Evolutionary conservation across 2,329 filamentous ascomycete species (phyloP).

Genomic region (Trichoderma afroharzianum): DNA sequence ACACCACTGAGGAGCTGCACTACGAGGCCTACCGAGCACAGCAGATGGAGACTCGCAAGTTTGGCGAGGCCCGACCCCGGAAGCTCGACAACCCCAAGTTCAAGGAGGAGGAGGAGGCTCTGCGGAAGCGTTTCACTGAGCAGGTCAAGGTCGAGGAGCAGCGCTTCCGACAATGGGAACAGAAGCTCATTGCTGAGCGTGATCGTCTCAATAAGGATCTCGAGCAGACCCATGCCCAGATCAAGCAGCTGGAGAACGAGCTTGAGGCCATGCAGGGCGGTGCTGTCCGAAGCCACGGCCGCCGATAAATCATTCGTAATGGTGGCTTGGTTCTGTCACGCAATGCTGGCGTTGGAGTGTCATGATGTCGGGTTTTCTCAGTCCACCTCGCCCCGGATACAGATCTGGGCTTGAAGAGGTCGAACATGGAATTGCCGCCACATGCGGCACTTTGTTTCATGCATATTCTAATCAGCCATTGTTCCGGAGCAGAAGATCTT

Average conservation of each 20-base stretch:
- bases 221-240: constrained; percentile 92
- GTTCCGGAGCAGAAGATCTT: constrained; percentile 1
- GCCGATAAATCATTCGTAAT: constrained; percentile 60
- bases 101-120: constrained; percentile 98
- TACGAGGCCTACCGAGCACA: constrained; percentile 99
- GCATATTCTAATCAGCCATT: constrained; percentile 29
- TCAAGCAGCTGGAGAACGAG: constrained; percentile 87
- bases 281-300: constrained; percentile 85
- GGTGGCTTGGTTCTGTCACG: constrained; percentile 18
- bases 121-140: constrained; percentile 98
- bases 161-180: constrained; percentile 98
- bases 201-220: constrained; percentile 99
- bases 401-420: constrained; percentile 35
- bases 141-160: constrained; percentile 99
- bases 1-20: constrained; percentile 98
- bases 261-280: constrained; percentile 91
- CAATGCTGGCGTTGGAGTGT: constrained; percentile 29
- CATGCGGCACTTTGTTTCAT: constrained; percentile 27
- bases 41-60: constrained; percentile 99
- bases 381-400: constrained; percentile 27
- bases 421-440: constrained; percentile 30
- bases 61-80: constrained; percentile 92
- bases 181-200: constrained; percentile 98
- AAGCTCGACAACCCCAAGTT: constrained; percentile 99
- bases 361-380: constrained; percentile 20